These are phyloP conservation scores for Corynascus novoguineensis DNA, from an alignment of 495 filamentous ascomycete species.

Conservation along the genomic window DNA sequence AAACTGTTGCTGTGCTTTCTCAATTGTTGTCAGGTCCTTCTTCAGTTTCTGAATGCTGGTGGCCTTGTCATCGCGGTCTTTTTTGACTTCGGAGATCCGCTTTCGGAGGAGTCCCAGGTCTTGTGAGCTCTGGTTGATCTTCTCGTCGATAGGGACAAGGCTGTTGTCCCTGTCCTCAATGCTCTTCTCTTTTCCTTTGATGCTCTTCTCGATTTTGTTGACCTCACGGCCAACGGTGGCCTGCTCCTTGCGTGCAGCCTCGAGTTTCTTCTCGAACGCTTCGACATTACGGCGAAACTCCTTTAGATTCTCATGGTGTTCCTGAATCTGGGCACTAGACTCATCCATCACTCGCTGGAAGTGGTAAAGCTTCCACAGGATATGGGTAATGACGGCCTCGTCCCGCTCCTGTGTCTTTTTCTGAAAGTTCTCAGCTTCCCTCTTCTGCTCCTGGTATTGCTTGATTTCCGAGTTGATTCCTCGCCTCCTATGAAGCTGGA, in stretches of 20 bases:
- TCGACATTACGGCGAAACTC: conserved; percentile 85
- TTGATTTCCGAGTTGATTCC: conserved; percentile 98
- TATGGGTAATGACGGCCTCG: conserved; percentile 87
- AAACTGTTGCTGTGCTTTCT: conserved; percentile 87
- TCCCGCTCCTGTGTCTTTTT: conserved; percentile 84
- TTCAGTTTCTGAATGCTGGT: conserved; percentile 61
- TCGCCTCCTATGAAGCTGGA: conserved; percentile 78
- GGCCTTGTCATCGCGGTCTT: conserved; percentile 67
- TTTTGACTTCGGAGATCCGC: conserved; percentile 62
- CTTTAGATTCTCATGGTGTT: conserved; percentile 92
- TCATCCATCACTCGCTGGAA: conserved; percentile 91
- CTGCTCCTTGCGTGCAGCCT: conserved; percentile 82
- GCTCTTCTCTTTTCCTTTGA: conserved; percentile 80
- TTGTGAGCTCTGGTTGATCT: conserved; percentile 72
- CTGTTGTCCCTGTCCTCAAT: conserved; percentile 80
- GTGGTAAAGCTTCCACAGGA: conserved; percentile 94
- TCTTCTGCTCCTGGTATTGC: conserved; percentile 95
- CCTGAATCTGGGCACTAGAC: conserved; percentile 84
- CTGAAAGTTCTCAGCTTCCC: conserved; percentile 87
- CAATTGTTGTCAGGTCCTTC: conserved; percentile 74
- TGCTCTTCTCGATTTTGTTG: conserved; percentile 70
- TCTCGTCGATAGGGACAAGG: conserved; percentile 85
- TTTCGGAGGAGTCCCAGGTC: conserved; percentile 61
- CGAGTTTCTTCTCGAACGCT: conserved; percentile 73
- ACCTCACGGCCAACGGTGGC: conserved; percentile 74